Base-by-base conservation (phyloP, 2,329 filamentous ascomycete species). In the Escovopsis sp. region DNA sequence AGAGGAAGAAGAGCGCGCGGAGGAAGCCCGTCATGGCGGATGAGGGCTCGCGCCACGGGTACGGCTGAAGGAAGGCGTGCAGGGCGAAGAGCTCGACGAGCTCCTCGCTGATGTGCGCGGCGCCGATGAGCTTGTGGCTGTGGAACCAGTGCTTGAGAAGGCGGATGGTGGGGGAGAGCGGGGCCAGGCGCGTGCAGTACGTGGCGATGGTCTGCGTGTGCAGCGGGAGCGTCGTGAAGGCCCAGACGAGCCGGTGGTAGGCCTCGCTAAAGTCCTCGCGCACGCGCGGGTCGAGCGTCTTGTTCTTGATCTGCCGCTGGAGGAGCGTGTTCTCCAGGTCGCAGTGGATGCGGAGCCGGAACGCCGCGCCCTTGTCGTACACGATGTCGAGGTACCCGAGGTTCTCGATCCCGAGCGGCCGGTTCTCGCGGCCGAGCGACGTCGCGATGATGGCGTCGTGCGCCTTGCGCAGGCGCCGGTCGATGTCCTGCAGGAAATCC, bases 111-210 rank as follows among this genome's bases (percentile, higher is more conserved):
- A 96, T 67, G 53, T 94, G 82, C n/a, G n/a, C n/a, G n/a, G n/a
- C n/a, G 12, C 68, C 68, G 4, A 72, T 64, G 8, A 98, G 72
- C 45, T 92, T 77, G 54, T 98, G 90, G 2, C 71, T 69, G 43
- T 74, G 70, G 55, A 94, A 90, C 90, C 90, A 98, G 49, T 76
- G 72, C 61, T 96, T 96, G 31, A 82, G 68, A 2, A 96, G 65
- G 14, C 88, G 76, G 41, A 94, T 83, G 0, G 86, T 79, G 2
- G 79, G 73, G 1, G 86, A 92, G 6, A 98, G 63, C 1, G 84
- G 68, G 1, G 79, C 79, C 45, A 85, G 79, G 4, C 85, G 74
- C 1, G 83, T 93, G 56, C 79, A 85, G 36, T 86, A 74, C 1
- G 79, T 85, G 35, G 79, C 69, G 27, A 96, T 68, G 5, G 79